These are phyloP conservation scores for Lithocarpus polystachyus DNA, from an alignment of 306 rosid species.

Conservation along the genomic window DNA sequence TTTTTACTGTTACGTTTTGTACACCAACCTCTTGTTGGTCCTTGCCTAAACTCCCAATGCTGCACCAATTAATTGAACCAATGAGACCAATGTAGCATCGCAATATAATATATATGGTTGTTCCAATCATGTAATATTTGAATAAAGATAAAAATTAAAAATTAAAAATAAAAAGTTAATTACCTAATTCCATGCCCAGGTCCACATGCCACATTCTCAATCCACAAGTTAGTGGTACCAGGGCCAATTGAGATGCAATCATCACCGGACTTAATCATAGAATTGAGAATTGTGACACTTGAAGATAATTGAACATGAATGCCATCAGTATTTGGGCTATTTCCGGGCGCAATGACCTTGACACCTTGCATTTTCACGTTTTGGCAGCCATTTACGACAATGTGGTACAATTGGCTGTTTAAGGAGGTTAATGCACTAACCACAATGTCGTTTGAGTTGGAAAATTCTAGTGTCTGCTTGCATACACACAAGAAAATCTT, in stretches of 20 bases:
- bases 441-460: slow-evolving; percentile 40
- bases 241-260: slow-evolving; percentile 67
- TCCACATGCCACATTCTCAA: slow-evolving; percentile 50
- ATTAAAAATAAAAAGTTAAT: no score
- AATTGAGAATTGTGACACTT: slow-evolving; percentile 32
- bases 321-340: slow-evolving; percentile 62
- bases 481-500: neutral
- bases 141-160: neutral
- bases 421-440: slow-evolving; percentile 41
- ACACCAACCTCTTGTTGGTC: slow-evolving; percentile 40
- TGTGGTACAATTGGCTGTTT: slow-evolving; percentile 52
- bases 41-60: slow-evolving; percentile 57
- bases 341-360: slow-evolving; percentile 30
- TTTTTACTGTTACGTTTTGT: slow-evolving; percentile 51
- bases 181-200: slow-evolving; percentile 74
- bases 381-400: slow-evolving; percentile 38
- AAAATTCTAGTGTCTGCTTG: slow-evolving; percentile 35
- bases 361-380: slow-evolving; percentile 41
- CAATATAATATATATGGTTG: neutral
- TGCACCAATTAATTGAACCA: slow-evolving; percentile 5
- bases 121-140: neutral
- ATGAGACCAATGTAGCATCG: neutral
- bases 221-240: slow-evolving; percentile 60
- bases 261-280: slow-evolving; percentile 49
- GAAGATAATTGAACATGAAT: slow-evolving; percentile 58